phyloP scores from a whole-genome alignment of 2,329 filamentous ascomycete species.

The Fusarium solani-melongenae region DNA sequence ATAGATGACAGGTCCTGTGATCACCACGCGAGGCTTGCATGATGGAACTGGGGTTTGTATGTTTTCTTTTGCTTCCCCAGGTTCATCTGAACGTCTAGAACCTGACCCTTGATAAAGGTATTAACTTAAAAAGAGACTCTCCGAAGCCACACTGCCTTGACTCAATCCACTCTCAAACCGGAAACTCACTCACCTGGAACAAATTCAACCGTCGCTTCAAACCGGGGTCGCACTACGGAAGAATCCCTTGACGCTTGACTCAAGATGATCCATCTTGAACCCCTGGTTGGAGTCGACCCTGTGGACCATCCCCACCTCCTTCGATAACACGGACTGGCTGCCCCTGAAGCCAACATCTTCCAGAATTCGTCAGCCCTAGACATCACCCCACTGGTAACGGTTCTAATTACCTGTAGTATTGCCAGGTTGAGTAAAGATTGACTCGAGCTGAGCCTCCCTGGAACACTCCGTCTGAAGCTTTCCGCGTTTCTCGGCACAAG shows the following conservation, averaged over 20 bases:
- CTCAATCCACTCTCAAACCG: background rate
- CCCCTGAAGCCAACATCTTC: background rate
- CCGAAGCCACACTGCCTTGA: background rate
- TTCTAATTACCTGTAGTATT: background rate
- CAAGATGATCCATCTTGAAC: background rate
- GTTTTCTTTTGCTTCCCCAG: background rate
- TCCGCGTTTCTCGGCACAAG: background rate
- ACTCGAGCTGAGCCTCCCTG: background rate
- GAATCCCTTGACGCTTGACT: background rate
- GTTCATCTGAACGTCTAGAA: background rate
- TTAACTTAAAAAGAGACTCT: background rate
- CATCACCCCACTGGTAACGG: background rate
- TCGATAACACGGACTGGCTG: background rate
- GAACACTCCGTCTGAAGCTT: background rate
- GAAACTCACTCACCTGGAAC: background rate
- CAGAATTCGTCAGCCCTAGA: constrained; percentile 1
- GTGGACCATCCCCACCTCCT: background rate
- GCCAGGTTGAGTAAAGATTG: background rate
- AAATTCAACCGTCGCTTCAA: background rate
- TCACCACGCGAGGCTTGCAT: background rate
- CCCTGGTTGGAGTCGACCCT: background rate
- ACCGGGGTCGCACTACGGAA: background rate
- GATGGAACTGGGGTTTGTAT: background rate
- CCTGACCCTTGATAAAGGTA: background rate
- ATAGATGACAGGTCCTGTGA: background rate